A percentile compares a stretch with the other conserved stretches of the same genome.
Conservation (phyloP, 129 eudicot genomes). For the Pseudognaphalium luteoalbum region DNA sequence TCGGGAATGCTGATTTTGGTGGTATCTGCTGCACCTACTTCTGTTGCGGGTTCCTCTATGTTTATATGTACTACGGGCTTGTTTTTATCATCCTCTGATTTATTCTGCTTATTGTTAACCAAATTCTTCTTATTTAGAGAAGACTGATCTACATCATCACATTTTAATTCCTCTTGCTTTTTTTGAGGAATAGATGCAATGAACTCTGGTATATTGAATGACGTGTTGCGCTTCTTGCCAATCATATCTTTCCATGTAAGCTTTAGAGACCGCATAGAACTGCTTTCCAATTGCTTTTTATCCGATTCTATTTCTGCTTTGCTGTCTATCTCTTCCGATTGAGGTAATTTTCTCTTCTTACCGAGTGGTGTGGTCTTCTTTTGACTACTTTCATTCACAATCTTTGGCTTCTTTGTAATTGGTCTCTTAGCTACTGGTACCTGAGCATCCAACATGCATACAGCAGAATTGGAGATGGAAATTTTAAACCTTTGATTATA, state of each 20-base stretch:
- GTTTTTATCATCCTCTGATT: conserved; percentile 1
- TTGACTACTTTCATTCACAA: conserved; percentile 20
- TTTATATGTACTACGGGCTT: conserved; percentile 14
- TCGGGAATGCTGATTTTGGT: conserved; percentile 21
- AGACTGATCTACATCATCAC: conserved; percentile 19
- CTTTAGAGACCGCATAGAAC: conserved; percentile 45
- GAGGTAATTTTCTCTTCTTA: conserved; percentile 56
- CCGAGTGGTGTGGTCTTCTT: conserved; percentile 29
- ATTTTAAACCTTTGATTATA: neutral
- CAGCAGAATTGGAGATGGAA: neutral
- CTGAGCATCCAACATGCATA: conserved; percentile 35
- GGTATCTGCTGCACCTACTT: conserved; percentile 11
- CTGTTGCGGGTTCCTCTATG: conserved; percentile 23
- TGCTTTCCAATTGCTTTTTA: conserved; percentile 27
- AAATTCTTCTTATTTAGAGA: neutral
- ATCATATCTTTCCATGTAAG: conserved; percentile 58
- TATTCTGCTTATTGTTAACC: conserved; percentile 23
- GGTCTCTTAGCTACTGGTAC: conserved; percentile 23
- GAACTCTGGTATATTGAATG: conserved; percentile 52
- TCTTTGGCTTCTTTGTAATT: conserved; percentile 29
- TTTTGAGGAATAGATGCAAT: conserved; percentile 29
- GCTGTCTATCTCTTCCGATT: conserved; percentile 26
- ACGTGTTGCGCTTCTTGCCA: conserved; percentile 37
- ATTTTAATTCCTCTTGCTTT: conserved; percentile 26
- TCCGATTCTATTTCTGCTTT: conserved; percentile 25